Conservation (phyloP, 2,329 filamentous ascomycete species). For the Colletotrichum sansevieriae region DNA sequence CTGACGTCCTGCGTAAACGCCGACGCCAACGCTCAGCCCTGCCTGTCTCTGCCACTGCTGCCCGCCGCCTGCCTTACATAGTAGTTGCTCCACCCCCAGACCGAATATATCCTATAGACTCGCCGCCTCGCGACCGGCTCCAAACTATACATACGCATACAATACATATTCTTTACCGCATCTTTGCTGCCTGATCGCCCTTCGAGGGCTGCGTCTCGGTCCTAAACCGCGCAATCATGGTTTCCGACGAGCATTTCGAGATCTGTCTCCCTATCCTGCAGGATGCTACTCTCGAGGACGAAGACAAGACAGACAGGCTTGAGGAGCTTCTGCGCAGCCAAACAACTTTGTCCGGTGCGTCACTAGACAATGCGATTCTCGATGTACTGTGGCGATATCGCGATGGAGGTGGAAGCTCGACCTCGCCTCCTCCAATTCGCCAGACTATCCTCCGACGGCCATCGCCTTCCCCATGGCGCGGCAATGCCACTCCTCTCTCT, state of each 20-base stretch:
- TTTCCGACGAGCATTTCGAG: conserved; percentile 93
- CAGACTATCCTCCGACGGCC: conserved; percentile 90
- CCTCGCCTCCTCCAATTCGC: conserved; percentile 86
- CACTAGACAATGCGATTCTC: conserved; percentile 89
- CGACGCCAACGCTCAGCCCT: conserved; percentile 19
- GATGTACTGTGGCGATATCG: conserved; percentile 91
- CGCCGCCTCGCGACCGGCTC: conserved; percentile 35
- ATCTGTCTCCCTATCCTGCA: conserved; percentile 90
- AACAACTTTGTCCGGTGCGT: conserved; percentile 79
- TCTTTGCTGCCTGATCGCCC: conserved; percentile 24
- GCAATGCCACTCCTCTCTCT: conserved; percentile 82
- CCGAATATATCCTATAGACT: conserved; percentile 37
- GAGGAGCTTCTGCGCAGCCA: conserved; percentile 87
- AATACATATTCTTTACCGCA: conserved; percentile 34
- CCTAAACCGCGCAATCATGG: conserved; percentile 70
- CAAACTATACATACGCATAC: conserved; percentile 34
- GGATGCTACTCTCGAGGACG: conserved; percentile 85
- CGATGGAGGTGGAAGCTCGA: conserved; percentile 72
- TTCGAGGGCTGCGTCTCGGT: conserved; percentile 22
- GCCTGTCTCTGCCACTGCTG: conserved; percentile 24
- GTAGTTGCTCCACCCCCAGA: conserved; percentile 38
- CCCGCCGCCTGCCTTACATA: conserved; percentile 36
- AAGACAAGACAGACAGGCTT: conserved; percentile 90
- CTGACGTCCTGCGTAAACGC: conserved; percentile 36
- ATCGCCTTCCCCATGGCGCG: conserved; percentile 94